Evolutionary conservation across 169 alveolate genomes (phyloP).

Genomic region (Cryptosporidium ubiquitum): DNA sequence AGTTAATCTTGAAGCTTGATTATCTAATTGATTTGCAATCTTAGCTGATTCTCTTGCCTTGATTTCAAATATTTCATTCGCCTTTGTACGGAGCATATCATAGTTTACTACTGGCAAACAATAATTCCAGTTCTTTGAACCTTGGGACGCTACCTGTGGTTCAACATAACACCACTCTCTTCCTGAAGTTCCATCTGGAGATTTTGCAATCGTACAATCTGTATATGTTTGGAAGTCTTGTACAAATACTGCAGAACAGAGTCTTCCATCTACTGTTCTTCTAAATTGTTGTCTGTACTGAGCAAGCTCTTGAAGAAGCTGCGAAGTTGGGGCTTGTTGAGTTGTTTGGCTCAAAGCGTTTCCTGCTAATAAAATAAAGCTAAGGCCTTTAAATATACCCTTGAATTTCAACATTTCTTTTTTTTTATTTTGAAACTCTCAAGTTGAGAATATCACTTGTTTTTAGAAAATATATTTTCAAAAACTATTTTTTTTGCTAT

Average conservation of each 20-base stretch:
- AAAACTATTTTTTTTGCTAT: neutral
- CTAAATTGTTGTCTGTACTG: slow-evolving; percentile 87
- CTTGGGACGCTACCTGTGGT: slow-evolving; percentile 89
- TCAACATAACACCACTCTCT: slow-evolving; percentile 92
- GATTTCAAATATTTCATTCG: slow-evolving; percentile 72
- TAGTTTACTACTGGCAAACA: slow-evolving; percentile 86
- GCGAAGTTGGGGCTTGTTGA: slow-evolving; percentile 67
- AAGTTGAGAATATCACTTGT: slow-evolving; percentile 33
- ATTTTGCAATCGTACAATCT: slow-evolving; percentile 87
- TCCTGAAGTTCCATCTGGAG: slow-evolving; percentile 91
- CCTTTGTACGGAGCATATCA: slow-evolving; percentile 83
- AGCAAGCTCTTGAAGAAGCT: slow-evolving; percentile 79
- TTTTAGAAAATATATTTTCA: slow-evolving; percentile 10
- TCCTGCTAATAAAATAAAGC: slow-evolving; percentile 17
- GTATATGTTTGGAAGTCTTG: slow-evolving; percentile 89
- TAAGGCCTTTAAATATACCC: slow-evolving; percentile 26
- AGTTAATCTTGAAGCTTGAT: slow-evolving; percentile 63
- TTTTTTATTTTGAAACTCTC: slow-evolving; percentile 19
- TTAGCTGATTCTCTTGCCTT: slow-evolving; percentile 71
- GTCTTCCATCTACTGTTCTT: slow-evolving; percentile 88
- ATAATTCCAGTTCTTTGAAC: slow-evolving; percentile 89
- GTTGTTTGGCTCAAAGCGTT: slow-evolving; percentile 53
- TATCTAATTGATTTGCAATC: slow-evolving; percentile 67
- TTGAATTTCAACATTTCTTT: slow-evolving; percentile 48
- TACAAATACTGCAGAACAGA: slow-evolving; percentile 90